These are phyloP conservation scores for Plasmodium knowlesi DNA, from an alignment of 169 alveolate genomes.

Conservation along the genomic window DNA sequence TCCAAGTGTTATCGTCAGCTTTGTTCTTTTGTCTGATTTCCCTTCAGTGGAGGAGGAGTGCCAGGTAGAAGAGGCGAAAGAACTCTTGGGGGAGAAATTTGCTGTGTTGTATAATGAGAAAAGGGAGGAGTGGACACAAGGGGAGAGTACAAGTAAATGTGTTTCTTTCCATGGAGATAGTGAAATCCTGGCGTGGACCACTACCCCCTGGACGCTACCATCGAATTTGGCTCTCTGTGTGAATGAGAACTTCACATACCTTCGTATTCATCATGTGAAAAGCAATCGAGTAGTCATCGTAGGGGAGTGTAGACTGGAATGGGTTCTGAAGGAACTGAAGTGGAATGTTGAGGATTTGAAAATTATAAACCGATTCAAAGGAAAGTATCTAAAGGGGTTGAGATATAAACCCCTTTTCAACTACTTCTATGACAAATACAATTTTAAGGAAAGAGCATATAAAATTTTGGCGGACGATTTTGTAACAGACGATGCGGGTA, in stretches of 20 bases:
- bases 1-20: slow-evolving; percentile 96
- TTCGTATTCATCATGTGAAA: slow-evolving; percentile 86
- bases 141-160: background rate
- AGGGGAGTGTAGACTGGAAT: slow-evolving; percentile 90
- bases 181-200: slow-evolving; percentile 97
- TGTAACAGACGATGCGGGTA: slow-evolving; percentile 95
- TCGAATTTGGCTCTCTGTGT: slow-evolving; percentile 96
- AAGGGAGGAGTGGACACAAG: background rate
- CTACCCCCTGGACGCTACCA: slow-evolving; percentile 99
- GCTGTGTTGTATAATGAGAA: background rate
- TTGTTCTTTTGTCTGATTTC: slow-evolving; percentile 83
- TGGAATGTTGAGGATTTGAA: slow-evolving; percentile 76
- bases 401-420: slow-evolving; percentile 94
- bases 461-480: slow-evolving; percentile 90
- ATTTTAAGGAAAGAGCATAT: slow-evolving; percentile 79
- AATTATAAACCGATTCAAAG: slow-evolving; percentile 86
- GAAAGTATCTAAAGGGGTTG: slow-evolving; percentile 89
- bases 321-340: slow-evolving; percentile 81
- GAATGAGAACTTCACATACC: slow-evolving; percentile 93
- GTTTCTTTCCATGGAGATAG: background rate
- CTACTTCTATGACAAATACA: slow-evolving; percentile 82
- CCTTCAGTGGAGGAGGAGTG: background rate
- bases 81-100: slow-evolving; percentile 78
- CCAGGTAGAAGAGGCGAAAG: background rate
- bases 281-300: slow-evolving; percentile 85